A percentile compares a stretch with the other conserved stretches of the same genome.
Evolutionary conservation across 2,329 filamentous ascomycete genomes (phyloP).

Genomic region (Beauveria medogensis): DNA sequence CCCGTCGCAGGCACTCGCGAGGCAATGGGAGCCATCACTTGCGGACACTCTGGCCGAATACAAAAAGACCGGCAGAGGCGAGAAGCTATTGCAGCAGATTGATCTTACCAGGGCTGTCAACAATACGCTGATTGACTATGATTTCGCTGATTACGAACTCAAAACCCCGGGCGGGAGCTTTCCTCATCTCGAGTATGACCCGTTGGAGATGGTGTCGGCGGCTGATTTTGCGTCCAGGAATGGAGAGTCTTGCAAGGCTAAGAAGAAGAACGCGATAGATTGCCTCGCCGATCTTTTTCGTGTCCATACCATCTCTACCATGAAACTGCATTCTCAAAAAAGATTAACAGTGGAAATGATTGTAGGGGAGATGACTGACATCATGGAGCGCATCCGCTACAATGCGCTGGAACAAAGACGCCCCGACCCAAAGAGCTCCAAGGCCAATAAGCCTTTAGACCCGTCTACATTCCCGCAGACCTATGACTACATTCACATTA

Average conservation of each 20-base stretch:
- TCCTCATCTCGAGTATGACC: neutral
- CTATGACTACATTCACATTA: conserved; percentile 23
- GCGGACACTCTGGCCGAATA: neutral
- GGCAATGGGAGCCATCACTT: neutral
- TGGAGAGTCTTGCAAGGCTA: neutral
- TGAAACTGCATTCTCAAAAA: neutral
- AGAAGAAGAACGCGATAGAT: neutral
- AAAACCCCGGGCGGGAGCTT: neutral
- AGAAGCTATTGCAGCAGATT: neutral
- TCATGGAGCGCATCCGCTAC: conserved; percentile 22
- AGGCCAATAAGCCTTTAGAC: conserved; percentile 10
- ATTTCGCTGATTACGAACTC: neutral
- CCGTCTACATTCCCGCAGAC: conserved; percentile 17
- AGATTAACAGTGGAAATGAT: conserved; percentile 18
- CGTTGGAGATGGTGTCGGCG: neutral
- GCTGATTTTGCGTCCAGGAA: neutral
- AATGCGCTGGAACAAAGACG: conserved; percentile 16
- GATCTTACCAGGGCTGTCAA: neutral
- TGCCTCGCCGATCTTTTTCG: neutral
- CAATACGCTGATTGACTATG: conserved; percentile 3
- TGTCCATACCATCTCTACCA: neutral
- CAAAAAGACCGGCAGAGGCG: neutral
- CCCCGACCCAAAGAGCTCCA: neutral
- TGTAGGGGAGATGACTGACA: conserved; percentile 23
- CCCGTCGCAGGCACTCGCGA: neutral